Conservation (phyloP, 495 filamentous ascomycete species). For the Chaetomium fimeti region DNA sequence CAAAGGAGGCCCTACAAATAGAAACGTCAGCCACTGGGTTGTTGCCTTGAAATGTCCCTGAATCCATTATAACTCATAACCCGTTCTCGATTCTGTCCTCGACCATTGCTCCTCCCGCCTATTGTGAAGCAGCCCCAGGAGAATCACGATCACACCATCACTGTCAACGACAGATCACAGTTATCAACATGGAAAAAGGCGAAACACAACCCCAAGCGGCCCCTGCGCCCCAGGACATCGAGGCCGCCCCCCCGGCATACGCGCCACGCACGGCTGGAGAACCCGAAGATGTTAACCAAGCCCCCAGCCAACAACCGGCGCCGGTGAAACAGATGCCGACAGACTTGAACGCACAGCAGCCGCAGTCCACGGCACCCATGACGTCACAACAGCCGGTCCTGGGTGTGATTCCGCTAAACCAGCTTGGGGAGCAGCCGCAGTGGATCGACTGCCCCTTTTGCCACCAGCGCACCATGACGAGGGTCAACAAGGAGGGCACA, state of each 20-base stretch:
- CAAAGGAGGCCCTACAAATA: neutral
- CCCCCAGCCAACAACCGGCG: neutral
- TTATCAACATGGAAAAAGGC: neutral
- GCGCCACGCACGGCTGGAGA: neutral
- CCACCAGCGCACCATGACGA: slow-evolving; percentile 26
- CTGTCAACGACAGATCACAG: no score
- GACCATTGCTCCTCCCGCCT: no score
- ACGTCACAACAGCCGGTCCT: slow-evolving; percentile 12
- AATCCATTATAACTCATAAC: no score
- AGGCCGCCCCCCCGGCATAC: slow-evolving; percentile 11
- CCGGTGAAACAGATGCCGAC: neutral
- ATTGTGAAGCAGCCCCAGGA: no score
- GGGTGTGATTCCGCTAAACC: slow-evolving; percentile 31
- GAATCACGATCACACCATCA: no score
- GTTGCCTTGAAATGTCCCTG: no score
- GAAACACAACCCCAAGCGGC: neutral
- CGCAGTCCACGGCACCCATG: neutral
- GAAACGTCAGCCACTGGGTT: neutral
- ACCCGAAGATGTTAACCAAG: neutral
- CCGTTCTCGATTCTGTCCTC: no score
- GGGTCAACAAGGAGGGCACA: slow-evolving; percentile 28
- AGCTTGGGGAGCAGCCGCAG: slow-evolving; percentile 24
- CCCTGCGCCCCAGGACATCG: neutral
- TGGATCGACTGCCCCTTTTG: slow-evolving; percentile 42
- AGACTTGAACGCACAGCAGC: neutral